phyloP scores from a whole-genome alignment of 192 early-diverging fungal species.

The Lobulomyces angularis region DNA sequence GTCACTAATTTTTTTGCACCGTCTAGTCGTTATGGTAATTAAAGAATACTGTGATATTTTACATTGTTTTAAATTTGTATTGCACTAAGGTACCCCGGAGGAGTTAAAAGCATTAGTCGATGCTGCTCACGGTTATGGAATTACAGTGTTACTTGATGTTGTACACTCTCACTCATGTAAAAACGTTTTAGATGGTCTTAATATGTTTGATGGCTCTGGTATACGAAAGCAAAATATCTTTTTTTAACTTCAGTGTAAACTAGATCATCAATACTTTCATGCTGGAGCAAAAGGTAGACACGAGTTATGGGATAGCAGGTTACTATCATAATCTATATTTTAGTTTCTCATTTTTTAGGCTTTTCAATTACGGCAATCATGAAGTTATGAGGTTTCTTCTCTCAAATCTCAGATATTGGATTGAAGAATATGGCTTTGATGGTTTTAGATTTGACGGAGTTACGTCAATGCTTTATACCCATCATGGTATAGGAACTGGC shows the following conservation, averaged over 20 bases:
- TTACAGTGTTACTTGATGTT: conserved; percentile 81
- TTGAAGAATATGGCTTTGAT: conserved; percentile 81
- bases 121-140: conserved; percentile 76
- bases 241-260: not conserved
- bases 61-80: not conserved
- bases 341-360: conserved; percentile 31
- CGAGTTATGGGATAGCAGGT: conserved; percentile 74
- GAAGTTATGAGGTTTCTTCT: conserved; percentile 88
- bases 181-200: conserved; percentile 88
- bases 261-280: conserved; percentile 93
- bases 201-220: conserved; percentile 82
- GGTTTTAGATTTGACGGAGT: conserved; percentile 98
- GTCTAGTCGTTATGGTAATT: conserved; percentile 68
- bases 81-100: conserved; percentile 59
- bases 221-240: not conserved
- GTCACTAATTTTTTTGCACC: conserved; percentile 95
- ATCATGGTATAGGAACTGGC: conserved; percentile 88
- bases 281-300: conserved; percentile 71
- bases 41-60: not conserved
- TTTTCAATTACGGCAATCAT: conserved; percentile 91
- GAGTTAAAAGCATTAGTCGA: conserved; percentile 85
- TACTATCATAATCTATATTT: conserved; percentile 4
- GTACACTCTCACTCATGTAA: conserved; percentile 96
- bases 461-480: conserved; percentile 88
- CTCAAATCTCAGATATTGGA: conserved; percentile 89